Conservation (phyloP, 768 basidiomycete species). For the Piloderma croceum region DNA sequence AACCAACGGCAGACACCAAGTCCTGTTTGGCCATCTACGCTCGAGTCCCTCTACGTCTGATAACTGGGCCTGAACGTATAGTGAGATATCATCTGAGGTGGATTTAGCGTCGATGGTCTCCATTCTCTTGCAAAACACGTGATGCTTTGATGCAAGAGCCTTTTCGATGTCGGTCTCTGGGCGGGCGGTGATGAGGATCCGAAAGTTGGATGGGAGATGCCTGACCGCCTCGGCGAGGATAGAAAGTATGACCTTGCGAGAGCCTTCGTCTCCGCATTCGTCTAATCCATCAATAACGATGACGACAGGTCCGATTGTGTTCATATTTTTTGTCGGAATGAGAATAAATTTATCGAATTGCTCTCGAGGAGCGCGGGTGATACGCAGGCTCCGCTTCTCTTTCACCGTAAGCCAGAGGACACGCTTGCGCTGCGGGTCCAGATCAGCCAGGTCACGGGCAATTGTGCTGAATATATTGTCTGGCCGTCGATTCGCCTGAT, state of each 20-base stretch:
- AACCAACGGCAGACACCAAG: slow-evolving; percentile 18
- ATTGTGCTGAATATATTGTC: too few relatives aligned
- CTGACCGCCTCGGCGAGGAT: slow-evolving; percentile 12
- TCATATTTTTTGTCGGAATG: not conserved
- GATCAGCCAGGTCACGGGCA: too few relatives aligned
- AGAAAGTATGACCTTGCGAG: slow-evolving; percentile 16
- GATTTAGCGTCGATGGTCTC: not conserved
- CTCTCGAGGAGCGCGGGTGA: slow-evolving; percentile 3
- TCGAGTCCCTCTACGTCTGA: too few relatives aligned
- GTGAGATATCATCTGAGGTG: slow-evolving; percentile 5
- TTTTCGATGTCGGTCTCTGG: slow-evolving; percentile 22
- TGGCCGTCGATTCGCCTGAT: slow-evolving; percentile 12
- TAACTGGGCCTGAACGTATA: slow-evolving; percentile 4
- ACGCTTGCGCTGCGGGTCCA: slow-evolving; percentile 8
- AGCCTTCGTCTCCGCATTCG: slow-evolving; percentile 23
- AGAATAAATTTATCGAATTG: slow-evolving; percentile 16
- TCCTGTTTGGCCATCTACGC: slow-evolving; percentile 16
- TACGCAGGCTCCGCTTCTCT: slow-evolving; percentile 6
- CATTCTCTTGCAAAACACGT: slow-evolving; percentile 11
- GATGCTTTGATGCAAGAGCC: slow-evolving; percentile 8
- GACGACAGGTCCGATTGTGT: slow-evolving; percentile 12
- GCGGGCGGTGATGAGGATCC: slow-evolving; percentile 29
- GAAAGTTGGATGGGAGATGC: slow-evolving; percentile 23
- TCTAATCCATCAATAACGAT: slow-evolving; percentile 34
- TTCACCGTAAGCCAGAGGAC: slow-evolving; percentile 4